Conservation (phyloP, 1,284 basidiomycete genomes). For the Boletus austroedulis region DNA sequence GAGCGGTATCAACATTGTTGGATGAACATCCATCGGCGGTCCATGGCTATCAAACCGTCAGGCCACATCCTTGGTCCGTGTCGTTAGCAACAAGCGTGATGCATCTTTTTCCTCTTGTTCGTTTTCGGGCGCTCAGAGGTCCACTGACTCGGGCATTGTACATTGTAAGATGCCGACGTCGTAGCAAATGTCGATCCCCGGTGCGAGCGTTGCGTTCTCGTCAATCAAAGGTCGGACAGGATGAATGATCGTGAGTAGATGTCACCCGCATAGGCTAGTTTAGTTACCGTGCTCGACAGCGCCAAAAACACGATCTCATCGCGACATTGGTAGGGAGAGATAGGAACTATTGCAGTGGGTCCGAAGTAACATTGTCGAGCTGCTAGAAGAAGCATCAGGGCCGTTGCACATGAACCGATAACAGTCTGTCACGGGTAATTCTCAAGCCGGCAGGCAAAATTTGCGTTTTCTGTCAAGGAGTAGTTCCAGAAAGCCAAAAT, state of each 20-base stretch:
- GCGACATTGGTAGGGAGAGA: too few relatives aligned
- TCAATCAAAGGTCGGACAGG: background rate
- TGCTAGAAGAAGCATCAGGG: background rate
- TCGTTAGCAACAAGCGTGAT: background rate
- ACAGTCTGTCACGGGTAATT: too few relatives aligned
- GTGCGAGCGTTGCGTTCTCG: background rate
- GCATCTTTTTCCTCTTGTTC: background rate
- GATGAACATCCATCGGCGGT: conserved; percentile 6
- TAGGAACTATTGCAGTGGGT: conserved; percentile 4
- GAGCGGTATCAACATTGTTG: background rate
- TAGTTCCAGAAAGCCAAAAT: too few relatives aligned
- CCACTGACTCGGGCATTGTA: conserved; percentile 35
- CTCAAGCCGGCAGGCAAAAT: too few relatives aligned
- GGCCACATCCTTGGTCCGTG: background rate
- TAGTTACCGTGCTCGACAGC: background rate
- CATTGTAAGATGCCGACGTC: conserved; percentile 33
- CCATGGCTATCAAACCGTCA: background rate
- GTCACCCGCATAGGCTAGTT: too few relatives aligned
- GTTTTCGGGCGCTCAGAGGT: background rate
- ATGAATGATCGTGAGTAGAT: background rate
- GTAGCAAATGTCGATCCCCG: conserved; percentile 1
- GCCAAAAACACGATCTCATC: background rate
- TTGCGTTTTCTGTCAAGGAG: too few relatives aligned
- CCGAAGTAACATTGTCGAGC: background rate
- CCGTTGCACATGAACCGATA: too few relatives aligned